Percentiles rank a stretch among this genome's conserved stretches.
These are phyloP conservation scores for Crepidotus sp. DNA, from an alignment of 1,284 basidiomycete genomes.

Conservation along the genomic window DNA sequence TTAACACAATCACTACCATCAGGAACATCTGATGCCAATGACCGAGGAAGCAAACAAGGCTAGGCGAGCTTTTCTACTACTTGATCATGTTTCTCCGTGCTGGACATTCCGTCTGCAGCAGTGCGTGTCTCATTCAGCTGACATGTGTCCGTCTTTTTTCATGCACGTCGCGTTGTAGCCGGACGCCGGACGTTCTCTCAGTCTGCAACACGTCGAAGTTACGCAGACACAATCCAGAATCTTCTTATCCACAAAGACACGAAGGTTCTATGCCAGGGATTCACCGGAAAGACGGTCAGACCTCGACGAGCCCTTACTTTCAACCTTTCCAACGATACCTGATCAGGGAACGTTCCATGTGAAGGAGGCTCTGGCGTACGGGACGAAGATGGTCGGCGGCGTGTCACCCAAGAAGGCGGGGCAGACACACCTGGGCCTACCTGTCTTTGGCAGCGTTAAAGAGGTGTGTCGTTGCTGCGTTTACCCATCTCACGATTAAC, in stretches of 20 bases:
- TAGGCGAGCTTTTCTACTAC: background rate
- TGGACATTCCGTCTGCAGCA: slow-evolving; percentile 45
- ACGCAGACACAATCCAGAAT: slow-evolving; percentile 88
- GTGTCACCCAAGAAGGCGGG: slow-evolving; percentile 98
- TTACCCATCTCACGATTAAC: background rate
- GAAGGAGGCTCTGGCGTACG: slow-evolving; percentile 89
- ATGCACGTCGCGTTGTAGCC: slow-evolving; percentile 28
- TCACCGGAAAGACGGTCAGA: slow-evolving; percentile 94
- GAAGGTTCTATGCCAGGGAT: slow-evolving; percentile 87
- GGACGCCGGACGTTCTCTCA: slow-evolving; percentile 74
- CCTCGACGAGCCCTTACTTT: background rate
- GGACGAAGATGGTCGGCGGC: slow-evolving; percentile 96
- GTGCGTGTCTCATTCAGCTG: slow-evolving; percentile 28
- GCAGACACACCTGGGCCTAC: slow-evolving; percentile 89
- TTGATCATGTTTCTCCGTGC: slow-evolving; percentile 49
- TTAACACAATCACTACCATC: background rate
- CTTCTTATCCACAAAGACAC: slow-evolving; percentile 93
- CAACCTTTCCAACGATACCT: background rate
- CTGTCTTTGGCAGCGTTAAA: slow-evolving; percentile 87
- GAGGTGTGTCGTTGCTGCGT: slow-evolving; percentile 50
- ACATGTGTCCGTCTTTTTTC: background rate
- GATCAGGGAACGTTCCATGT: slow-evolving; percentile 93
- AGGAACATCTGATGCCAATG: slow-evolving; percentile 1
- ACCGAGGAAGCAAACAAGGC: slow-evolving; percentile 4
- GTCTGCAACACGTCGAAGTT: slow-evolving; percentile 62